These are phyloP conservation scores for Penicillium salamii DNA, from an alignment of 495 filamentous ascomycete genomes.

Conservation along the genomic window DNA sequence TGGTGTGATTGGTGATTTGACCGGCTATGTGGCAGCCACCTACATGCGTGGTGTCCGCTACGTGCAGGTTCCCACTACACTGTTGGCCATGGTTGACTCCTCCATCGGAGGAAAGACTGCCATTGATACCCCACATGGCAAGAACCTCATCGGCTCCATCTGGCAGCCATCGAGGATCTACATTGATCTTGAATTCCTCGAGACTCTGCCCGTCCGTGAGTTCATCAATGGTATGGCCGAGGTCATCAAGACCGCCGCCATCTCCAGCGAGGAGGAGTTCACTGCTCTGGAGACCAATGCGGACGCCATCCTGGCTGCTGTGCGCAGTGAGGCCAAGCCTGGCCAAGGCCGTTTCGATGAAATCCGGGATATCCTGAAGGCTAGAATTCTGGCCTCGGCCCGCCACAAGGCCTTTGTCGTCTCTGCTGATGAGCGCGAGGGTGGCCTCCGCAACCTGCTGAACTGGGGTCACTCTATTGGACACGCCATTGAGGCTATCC, in stretches of 20 bases:
- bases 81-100: constrained; percentile 97
- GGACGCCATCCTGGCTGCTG: constrained; percentile 65
- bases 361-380: constrained; percentile 75
- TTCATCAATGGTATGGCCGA: constrained; percentile 99
- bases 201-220: constrained; percentile 85
- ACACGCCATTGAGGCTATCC: constrained; percentile 91
- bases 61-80: constrained; percentile 92
- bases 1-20: constrained; percentile 96
- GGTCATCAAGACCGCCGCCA: constrained; percentile 96
- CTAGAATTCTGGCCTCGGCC: constrained; percentile 83
- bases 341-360: constrained; percentile 58
- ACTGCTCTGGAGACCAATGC: constrained; percentile 79
- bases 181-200: constrained; percentile 89
- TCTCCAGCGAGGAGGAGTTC: constrained; percentile 90
- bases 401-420: constrained; percentile 92
- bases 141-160: constrained; percentile 94
- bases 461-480: constrained; percentile 99
- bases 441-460: constrained; percentile 87
- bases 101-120: constrained; percentile 98
- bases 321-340: constrained; percentile 54
- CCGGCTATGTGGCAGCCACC: constrained; percentile 93
- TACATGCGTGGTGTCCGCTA: constrained; percentile 98
- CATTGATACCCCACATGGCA: constrained; percentile 94
- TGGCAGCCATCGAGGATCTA: constrained; percentile 94
- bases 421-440: constrained; percentile 89